Conservation (phyloP, 2,329 filamentous ascomycete genomes). For the Aspergillus puulaauensis region DNA sequence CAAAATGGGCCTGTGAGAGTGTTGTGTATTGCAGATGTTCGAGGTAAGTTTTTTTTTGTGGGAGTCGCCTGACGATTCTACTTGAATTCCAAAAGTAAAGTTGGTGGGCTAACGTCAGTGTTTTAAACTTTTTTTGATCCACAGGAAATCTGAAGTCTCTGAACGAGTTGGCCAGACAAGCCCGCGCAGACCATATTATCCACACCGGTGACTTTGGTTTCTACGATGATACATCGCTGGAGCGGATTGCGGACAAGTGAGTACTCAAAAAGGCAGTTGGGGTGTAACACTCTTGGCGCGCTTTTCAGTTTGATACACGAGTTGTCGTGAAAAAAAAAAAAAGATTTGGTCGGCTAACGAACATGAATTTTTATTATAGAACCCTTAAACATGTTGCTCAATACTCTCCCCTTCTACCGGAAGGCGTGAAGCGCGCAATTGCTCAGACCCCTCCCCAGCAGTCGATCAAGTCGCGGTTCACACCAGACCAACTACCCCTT, state of each 20-base stretch:
- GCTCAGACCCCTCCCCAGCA: conserved; percentile 66
- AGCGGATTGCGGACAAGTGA: conserved; percentile 97
- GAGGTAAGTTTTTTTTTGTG: conserved; percentile 38
- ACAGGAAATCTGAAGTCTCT: conserved; percentile 90
- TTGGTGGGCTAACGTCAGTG: conserved; percentile 18
- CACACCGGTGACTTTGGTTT: conserved; percentile 99
- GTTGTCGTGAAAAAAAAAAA: not conserved
- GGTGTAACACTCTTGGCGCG: not conserved
- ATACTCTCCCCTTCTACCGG: conserved; percentile 90
- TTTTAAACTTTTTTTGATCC: conserved; percentile 16
- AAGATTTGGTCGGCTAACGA: conserved; percentile 17
- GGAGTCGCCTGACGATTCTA: not conserved
- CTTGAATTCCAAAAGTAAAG: not conserved
- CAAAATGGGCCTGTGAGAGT: conserved; percentile 49
- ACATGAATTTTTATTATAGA: conserved; percentile 48
- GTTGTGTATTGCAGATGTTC: conserved; percentile 52
- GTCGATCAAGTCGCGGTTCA: conserved; percentile 79
- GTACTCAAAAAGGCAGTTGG: conserved; percentile 30
- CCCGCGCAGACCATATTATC: conserved; percentile 94
- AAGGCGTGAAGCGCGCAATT: conserved; percentile 67
- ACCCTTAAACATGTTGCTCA: conserved; percentile 98
- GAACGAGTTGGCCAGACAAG: conserved; percentile 93
- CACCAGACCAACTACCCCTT: conserved; percentile 77
- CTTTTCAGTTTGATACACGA: not conserved
- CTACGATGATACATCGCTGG: conserved; percentile 93